Base-by-base conservation (phyloP, 2,329 filamentous ascomycete genomes). In the Cytospora mali region DNA sequence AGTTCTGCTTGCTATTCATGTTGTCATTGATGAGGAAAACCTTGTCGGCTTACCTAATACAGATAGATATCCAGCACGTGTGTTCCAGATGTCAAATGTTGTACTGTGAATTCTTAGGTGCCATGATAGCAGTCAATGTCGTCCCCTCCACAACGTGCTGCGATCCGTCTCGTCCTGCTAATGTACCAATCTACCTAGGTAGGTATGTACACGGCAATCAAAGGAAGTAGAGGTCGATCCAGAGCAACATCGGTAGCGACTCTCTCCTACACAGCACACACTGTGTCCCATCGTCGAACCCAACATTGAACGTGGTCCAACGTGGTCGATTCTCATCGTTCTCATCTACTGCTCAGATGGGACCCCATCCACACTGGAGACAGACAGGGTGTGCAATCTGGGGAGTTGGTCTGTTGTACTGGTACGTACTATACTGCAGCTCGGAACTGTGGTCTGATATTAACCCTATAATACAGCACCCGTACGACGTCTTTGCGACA, bases 401-500 rank as follows among this genome's bases (percentile, higher is more conserved):
- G 35, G n/a, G 42, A 59, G 48, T 51, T 13, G 16, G 48, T n/a
- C 27, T 52, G 25, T 16, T 25, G 28, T 29, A 49, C 29, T 14
- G 28, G 6, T 7, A n/a, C 21, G 46, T 33, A 16, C 55, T 33
- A 16, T 39, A 18, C 31, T 27, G 29, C 21, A 11, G 6, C 16
- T 50, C 46, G 56, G 56, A 52, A 58, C n/a, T 53, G 33, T 53
- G 49, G 33, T 46, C 31, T 48, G 39, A n/a, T 51, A 25, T 27
- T n/a, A n/a, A 51, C 57, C 58, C 35, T 60, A 48, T 60, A 49
- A 39, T 18, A 39, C 16, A 39, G 35, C 57, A 53, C 57, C 42
- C 46, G 52, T 59, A 46, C 18, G 25, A 35, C 57, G 27, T 33
- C 50, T 29, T 54, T 54, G 51, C 28, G 67, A 66, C 65, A 64